Evolutionary conservation across 2,329 filamentous ascomycete genomes (phyloP), one percentile per base, ranked within the genome.

Genomic region (Pseudogymnoascus sp.): DNA sequence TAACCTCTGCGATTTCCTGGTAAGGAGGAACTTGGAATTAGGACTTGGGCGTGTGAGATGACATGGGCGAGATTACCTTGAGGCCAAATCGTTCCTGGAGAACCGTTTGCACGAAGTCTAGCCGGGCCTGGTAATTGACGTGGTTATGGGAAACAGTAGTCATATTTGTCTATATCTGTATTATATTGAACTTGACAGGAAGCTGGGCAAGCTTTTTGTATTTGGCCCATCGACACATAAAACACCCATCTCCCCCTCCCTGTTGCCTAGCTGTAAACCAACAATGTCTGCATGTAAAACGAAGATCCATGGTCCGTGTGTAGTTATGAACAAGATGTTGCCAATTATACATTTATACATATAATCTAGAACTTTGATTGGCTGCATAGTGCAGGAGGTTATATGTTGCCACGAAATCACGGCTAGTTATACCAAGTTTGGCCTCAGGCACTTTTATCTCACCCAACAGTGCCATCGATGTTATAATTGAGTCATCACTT

Each of bases 1-100:
- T 60, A 48, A 74, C 68, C 28, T 69, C 54, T 23, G 63, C 67
- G 3, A 62, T 45, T 16, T 63, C 45, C 60, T 63, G 13, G 16
- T 45, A 21, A 19, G 5, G 16, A n/a, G 13, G 7, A 13, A 51
- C 36, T 57, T 57, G n/a, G 14, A 31, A 21, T 62, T 60, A 65
- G 51, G 11, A 45, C 19, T 13, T 19, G 3, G 8, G n/a, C 31
- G 21, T 14, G 28, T 16, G 39, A 13, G 8, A 13, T 34, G 13
- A 2, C 41, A 25, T 57, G 34, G 34, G 14, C 10, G 5, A 23
- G 31, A 14, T 57, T 64, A 61, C 62, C 16, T 43, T 62, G 51
- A 65, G 54, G 16, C 31, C 14, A 10, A 64, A 64, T 31, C n/a
- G 37, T 21, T 63, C 54, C 7, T 63, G 51, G 39, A 65, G 62